Percentiles rank a stretch among this genome's conserved stretches.
Evolutionary conservation across 2,329 filamentous ascomycete species (phyloP).

Genomic region (Calonectria pteridis): DNA sequence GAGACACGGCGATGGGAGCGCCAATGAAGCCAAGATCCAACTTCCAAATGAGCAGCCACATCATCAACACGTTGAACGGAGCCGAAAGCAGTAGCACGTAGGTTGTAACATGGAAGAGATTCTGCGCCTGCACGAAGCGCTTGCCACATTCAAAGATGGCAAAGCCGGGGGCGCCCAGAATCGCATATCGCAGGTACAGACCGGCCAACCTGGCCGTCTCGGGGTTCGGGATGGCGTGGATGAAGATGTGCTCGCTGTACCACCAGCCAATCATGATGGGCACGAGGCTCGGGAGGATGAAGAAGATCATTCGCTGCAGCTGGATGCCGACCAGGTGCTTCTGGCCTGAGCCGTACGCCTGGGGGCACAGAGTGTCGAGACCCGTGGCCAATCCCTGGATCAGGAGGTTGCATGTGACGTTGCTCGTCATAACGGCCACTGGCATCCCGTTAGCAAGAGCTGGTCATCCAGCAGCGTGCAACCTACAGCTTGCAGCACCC

Average conservation of each 20-base stretch:
- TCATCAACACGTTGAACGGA: slow-evolving; percentile 81
- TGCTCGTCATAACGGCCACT: neutral
- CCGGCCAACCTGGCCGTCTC: slow-evolving; percentile 79
- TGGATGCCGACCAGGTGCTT: slow-evolving; percentile 89
- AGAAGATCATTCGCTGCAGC: slow-evolving; percentile 83
- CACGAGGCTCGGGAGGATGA: slow-evolving; percentile 77
- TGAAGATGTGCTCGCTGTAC: slow-evolving; percentile 74
- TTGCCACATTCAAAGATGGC: slow-evolving; percentile 83
- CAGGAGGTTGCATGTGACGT: neutral
- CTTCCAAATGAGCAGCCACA: slow-evolving; percentile 83
- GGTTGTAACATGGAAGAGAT: slow-evolving; percentile 81
- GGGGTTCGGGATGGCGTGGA: slow-evolving; percentile 54
- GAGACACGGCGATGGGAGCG: slow-evolving; percentile 82
- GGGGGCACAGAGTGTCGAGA: slow-evolving; percentile 91
- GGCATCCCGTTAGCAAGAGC: neutral
- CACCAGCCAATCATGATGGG: slow-evolving; percentile 81
- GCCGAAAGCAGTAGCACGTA: slow-evolving; percentile 82
- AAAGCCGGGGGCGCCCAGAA: slow-evolving; percentile 80
- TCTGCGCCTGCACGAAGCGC: slow-evolving; percentile 85
- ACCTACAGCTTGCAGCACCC: slow-evolving; percentile 47
- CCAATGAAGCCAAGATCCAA: slow-evolving; percentile 79
- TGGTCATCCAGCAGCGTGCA: neutral
- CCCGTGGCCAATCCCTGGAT: slow-evolving; percentile 86
- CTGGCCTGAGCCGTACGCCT: slow-evolving; percentile 92
- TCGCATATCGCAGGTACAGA: slow-evolving; percentile 77